Evolutionary conservation across 805 yeast species (phyloP), one percentile per base, ranked within the genome.

Genomic region (Wickerhamomyces strasburgensis): DNA sequence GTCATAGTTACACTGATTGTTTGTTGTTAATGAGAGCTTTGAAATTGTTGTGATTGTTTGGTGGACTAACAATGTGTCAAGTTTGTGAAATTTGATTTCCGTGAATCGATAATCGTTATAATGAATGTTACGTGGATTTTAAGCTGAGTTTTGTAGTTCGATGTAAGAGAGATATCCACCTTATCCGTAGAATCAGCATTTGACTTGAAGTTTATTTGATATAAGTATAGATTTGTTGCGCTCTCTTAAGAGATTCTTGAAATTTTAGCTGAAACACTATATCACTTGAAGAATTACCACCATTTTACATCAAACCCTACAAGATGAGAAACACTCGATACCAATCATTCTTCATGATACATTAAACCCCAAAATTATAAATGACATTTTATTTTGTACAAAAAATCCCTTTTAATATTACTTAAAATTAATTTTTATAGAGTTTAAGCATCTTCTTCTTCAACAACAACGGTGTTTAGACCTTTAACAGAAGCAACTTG

Each of bases 381-480:
- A 43, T 43, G 47, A 43, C 47, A 43, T 43, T 43, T 37, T 39
- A 30, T 35, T 29, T 21, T 21, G 25, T 21, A 21, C 25, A 21
- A 21, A 21, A 21, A 21, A 21, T 11, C 25, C 25, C 11, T 24
- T 35, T 34, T 37, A 28, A 40, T 37, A 38, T 39, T 14, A 26
- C 6, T 16, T 25, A 19, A 26, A 26, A 31, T 35, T 30, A 21
- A 34, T 31, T 28, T 25, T 37, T 13, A 35, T 34, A 17, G 19
- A 37, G 40, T 40, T 46, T 49, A 46, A 37, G 49, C 49, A 46
- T 51, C 58, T 50, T 62, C 79, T 52, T 64, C 80, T 69, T 85
- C 95, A 70, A 93, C 89, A 67, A 88, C 97, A 72, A 78, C 84
- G 73, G 99, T 93, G 75, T 88, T 82, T 72, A 93, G 85, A 76